Evolutionary conservation across 768 basidiomycete genomes (phyloP), one percentile per base, ranked within the genome.

Genomic region (Leccinum obscurum): DNA sequence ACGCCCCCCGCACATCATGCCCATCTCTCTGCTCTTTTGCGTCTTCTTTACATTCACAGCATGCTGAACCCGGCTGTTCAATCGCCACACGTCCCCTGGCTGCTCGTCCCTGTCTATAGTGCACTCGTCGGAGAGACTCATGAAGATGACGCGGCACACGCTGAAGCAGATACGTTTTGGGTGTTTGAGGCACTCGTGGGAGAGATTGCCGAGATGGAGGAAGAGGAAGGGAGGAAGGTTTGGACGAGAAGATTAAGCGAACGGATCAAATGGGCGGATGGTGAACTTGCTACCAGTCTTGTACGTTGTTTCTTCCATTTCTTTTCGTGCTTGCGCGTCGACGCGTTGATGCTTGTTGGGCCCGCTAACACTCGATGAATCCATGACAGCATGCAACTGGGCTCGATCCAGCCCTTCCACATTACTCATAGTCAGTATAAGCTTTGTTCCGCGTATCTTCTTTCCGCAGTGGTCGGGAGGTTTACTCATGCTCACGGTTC

Each of bases 101-200:
- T 92, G 10, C 78, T 92, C 11, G 79, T 92, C 15, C 88, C 89
- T 0, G 68, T 92, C 24, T 91, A 90, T 70, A 80, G 81, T 8
- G 83, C 82, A 0, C 75, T 91, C 53, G 72, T 77, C 17, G 81
- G 84, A 67, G 90, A 92, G 66, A 77, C 85, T 1, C 82, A 89
- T 17, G 72, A 80, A 0, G 81, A 83, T 56, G 87, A 89, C 48
- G 70, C 82, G 10, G 78, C 82, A 0, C 89, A 92, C 69, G 81
- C 81, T 5, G 91, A 93, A 71, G 90, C 91, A 2, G 91, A 93
- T 66, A 81, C 87, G 0, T 93, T 93, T 70, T 93, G 90, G 91
- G 66, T 92, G 5, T 88, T 92, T 57, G 89, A 92, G 70, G 81
- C 85, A 0, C 78, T 92, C 65, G 76, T 91, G 0, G 84, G 85